Evolutionary conservation across 2,329 filamentous ascomycete genomes (phyloP).

Genomic region (Harringtonia aguacate): DNA sequence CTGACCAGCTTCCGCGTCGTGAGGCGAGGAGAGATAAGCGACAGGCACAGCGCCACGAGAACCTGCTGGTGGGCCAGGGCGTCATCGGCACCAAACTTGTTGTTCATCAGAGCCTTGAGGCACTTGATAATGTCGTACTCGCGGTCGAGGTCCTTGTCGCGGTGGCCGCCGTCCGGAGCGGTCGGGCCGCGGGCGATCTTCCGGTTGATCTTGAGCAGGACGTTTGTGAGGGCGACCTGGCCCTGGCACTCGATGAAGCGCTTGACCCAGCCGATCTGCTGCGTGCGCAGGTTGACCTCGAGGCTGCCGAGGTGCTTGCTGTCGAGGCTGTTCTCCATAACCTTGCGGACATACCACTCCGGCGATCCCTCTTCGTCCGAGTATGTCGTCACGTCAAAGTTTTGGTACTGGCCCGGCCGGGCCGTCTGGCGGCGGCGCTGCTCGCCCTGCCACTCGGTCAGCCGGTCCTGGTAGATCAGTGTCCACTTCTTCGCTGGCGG

Average conservation of each 20-base stretch:
- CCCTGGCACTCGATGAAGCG: slow-evolving; percentile 95
- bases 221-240: slow-evolving; percentile 88
- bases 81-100: slow-evolving; percentile 97
- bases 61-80: slow-evolving; percentile 84
- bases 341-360: slow-evolving; percentile 94
- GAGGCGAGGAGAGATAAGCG: slow-evolving; percentile 76
- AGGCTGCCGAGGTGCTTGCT: slow-evolving; percentile 85
- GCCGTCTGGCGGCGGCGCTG: slow-evolving; percentile 75
- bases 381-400: slow-evolving; percentile 59
- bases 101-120: slow-evolving; percentile 96
- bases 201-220: slow-evolving; percentile 87
- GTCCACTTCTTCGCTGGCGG: slow-evolving; percentile 96
- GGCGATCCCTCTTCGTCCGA: slow-evolving; percentile 93
- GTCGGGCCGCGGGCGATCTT: slow-evolving; percentile 66
- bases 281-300: slow-evolving; percentile 87
- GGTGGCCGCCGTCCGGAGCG: slow-evolving; percentile 43
- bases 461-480: slow-evolving; percentile 83
- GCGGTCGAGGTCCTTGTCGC: slow-evolving; percentile 73
- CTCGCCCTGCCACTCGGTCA: slow-evolving; percentile 89
- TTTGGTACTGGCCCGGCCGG: slow-evolving; percentile 59
- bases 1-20: slow-evolving; percentile 91
- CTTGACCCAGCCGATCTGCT: slow-evolving; percentile 96
- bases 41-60: slow-evolving; percentile 76
- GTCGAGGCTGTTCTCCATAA: slow-evolving; percentile 92
- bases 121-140: slow-evolving; percentile 98